Evolutionary conservation across 352 stramenopile species (phyloP), one percentile per base, ranked within the genome.

Genomic region (Globisporangium ultimum): DNA sequence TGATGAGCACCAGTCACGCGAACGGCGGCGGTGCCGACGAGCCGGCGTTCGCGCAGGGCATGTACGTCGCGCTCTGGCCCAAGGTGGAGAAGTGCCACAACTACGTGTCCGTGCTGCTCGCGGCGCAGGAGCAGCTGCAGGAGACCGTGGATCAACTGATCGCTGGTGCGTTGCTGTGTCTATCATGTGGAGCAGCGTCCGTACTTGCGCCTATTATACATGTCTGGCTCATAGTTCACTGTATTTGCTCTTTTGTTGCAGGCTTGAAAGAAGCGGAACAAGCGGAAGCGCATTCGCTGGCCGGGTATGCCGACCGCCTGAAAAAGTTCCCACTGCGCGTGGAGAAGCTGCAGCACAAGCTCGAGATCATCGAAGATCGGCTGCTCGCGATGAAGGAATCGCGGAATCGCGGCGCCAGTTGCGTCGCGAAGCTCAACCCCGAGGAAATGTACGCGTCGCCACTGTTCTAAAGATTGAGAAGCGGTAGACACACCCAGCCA

Each of bases 41-140:
- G 22, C 52, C 67, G 14, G 64, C 71, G 24, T 89, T 93, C 46
- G 80, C 80, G 24, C 64, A 88, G 53, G 84, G 84, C 20, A 88
- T 92, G 84, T 91, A 90, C 59, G 80, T 84, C 59, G 63, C 80
- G 53, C 67, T 94, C 46, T 94, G 84, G 84, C 84, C 84, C 18
- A 94, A 94, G 60, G 75, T 94, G 21, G 82, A 91, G 54, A 82
- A 83, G 28, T 94, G 84, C 48, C 70, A 92, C 67, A 73, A 77
- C 55, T 91, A 94, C 63, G 82, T 92, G 50, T 68, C 71, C 40
- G 68, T 88, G 59, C 68, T 94, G 53, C 53, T 91, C 45, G 75
- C 67, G 10, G 84, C 82, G 21, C 82, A 94, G 58, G 73, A 84
- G 46, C 74, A 89, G 51, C 75, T 94, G 18, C 84, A 92, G 48